Evolutionary conservation across 441 rosid species (phyloP), one percentile per base, ranked within the genome.

Genomic region (Capsella rubella): DNA sequence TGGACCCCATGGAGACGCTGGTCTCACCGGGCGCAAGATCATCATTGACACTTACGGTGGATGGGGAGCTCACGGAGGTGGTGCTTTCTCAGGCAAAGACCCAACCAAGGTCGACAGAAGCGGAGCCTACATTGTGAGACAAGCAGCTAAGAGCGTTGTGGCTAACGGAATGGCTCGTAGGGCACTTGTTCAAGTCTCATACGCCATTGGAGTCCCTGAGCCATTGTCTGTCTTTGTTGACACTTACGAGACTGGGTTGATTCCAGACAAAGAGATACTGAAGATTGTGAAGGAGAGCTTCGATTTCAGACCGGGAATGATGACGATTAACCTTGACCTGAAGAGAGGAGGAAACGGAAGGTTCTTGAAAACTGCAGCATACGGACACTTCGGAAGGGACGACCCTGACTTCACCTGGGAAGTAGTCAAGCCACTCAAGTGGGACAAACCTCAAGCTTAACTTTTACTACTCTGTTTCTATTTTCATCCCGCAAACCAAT

Each of bases 231-330:
- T 82, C 13, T 82, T 82, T 50, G 84, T 82, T 8, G 81, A 82
- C 54, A 64, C 82, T 4, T 75, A 75, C 43, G 76, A 73, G 27
- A 79, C 84, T 8, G 82, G 84, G 29, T 58, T 67, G 66, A 79
- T 82, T 53, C 84, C 84, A 1, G 82, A 82, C 81, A 82, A 79
- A 67, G 84, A 82, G 68, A 82, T 82, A 18, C 69, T 79, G 3
- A 79, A 75, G 79, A 79, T 75, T 42, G 82, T 79, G 56, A 79
- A 79, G 60, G 79, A 75, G 71, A 57, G 59, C 55, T 78, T 78
- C 10, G 72, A 76, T 47, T 78, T 82, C 79, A 76, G 82, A 74
- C 84, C 84, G 4, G 84, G 84, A n/a, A 82, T 82, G 84, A 82
- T 82, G 70, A 42, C 82, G 35, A 79, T 79, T 21, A 79, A 76